These are phyloP conservation scores for Trichoderma sp. DNA, from an alignment of 2,329 filamentous ascomycete genomes.

Conservation along the genomic window DNA sequence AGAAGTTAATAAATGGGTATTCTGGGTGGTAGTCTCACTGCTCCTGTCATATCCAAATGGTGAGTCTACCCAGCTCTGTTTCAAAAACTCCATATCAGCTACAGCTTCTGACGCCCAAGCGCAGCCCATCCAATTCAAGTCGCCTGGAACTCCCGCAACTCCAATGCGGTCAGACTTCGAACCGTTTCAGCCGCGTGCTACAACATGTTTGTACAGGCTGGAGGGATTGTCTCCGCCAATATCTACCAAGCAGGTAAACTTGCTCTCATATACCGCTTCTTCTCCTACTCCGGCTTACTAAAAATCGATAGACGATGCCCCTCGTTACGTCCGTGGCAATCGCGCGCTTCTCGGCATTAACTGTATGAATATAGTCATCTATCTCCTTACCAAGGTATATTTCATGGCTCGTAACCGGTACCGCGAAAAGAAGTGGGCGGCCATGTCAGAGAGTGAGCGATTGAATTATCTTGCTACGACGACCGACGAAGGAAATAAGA, in stretches of 20 bases:
- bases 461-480: slow-evolving; percentile 54
- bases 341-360: slow-evolving; percentile 53
- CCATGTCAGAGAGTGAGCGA: slow-evolving; percentile 50
- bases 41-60: slow-evolving; percentile 48
- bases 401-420: slow-evolving; percentile 53
- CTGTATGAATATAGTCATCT: slow-evolving; percentile 52
- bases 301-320: slow-evolving; percentile 51
- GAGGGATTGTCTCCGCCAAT: slow-evolving; percentile 49
- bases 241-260: slow-evolving; percentile 44
- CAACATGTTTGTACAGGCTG: slow-evolving; percentile 58
- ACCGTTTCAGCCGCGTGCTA: slow-evolving; percentile 65
- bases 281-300: neutral
- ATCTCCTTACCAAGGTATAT: slow-evolving; percentile 50
- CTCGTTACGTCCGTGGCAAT: slow-evolving; percentile 56
- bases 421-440: slow-evolving; percentile 49
- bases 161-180: slow-evolving; percentile 63
- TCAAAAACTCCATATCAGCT: neutral
- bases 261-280: too few relatives aligned
- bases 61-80: slow-evolving; percentile 28
- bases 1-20: slow-evolving; percentile 39
- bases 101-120: slow-evolving; percentile 33
- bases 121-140: slow-evolving; percentile 50
- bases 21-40: slow-evolving; percentile 42
- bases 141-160: slow-evolving; percentile 64
- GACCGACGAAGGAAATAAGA: slow-evolving; percentile 57